Evolutionary conservation across 2,329 filamentous ascomycete genomes (phyloP).

Genomic region (Alternaria ethzedia): DNA sequence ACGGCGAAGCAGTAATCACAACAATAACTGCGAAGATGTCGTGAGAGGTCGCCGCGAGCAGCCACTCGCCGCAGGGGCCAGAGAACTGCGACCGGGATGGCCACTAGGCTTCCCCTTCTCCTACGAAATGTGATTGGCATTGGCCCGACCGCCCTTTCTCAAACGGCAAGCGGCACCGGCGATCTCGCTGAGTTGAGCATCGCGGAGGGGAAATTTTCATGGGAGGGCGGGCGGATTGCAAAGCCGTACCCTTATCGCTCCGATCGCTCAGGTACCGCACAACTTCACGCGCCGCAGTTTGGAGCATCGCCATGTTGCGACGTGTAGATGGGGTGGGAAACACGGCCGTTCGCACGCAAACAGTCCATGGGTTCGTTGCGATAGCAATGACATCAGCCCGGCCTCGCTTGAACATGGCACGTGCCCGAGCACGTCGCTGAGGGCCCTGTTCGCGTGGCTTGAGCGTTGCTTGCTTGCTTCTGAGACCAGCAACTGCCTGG

Average conservation of each 20-base stretch:
- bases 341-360: conserved; percentile 9
- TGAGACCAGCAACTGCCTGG: conserved; percentile 16
- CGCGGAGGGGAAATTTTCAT: conserved; percentile 26
- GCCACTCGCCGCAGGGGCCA: conserved; percentile 15
- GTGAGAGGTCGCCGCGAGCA: conserved; percentile 25
- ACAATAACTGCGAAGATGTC: background rate
- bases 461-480: conserved; percentile 17
- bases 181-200: conserved; percentile 29
- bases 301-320: background rate
- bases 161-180: conserved; percentile 28
- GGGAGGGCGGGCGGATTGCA: conserved; percentile 20
- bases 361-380: conserved; percentile 5
- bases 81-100: conserved; percentile 23
- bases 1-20: conserved; percentile 2
- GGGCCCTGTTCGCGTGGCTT: conserved; percentile 17
- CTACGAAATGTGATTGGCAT: conserved; percentile 24
- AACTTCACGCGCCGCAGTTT: background rate
- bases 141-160: conserved; percentile 31
- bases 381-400: conserved; percentile 23
- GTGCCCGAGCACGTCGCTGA: conserved; percentile 11
- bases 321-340: background rate
- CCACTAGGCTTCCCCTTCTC: conserved; percentile 7
- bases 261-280: conserved; percentile 29
- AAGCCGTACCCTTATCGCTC: conserved; percentile 23
- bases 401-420: conserved; percentile 10